Evolutionary conservation across 352 stramenopile genomes (phyloP), one percentile per base, ranked within the genome.

Genomic region (Pythium diclinum): DNA sequence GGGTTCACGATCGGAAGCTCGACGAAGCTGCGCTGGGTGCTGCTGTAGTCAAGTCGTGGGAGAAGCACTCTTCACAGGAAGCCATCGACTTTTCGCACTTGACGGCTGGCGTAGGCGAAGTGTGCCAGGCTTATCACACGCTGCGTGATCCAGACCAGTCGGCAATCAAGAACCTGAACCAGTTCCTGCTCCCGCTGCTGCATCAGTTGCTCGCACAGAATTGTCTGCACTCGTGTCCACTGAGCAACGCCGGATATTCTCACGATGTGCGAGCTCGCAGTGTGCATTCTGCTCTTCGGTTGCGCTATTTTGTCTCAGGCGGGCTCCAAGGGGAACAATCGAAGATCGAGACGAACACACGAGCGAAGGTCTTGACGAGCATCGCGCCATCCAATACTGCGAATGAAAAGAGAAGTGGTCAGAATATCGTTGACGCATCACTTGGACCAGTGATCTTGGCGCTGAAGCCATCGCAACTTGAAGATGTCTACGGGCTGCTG

Each of bases 271-370:
- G 68, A 28, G 65, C 78, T 30, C 71, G 83, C 63, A 89, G 83
- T 47, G 71, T 78, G 38, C 76, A 90, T 65, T 92, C 81, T 16
- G 81, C 83, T 11, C n/a, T 92, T 49, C 78, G 83, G 3, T 65
- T 90, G 54, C 76, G 78, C 11, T 73, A 72, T 30, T 47, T 58
- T 55, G 49, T 38, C 17, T 19, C 54, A 6, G 55, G 46, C 19
- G 49, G 28, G 9, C 44, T 28, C 17, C 44, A 23, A 23, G 44
- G 4, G 3, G 44, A 51, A 16, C 6, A 21, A 3, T 28, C 17
- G 3, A n/a, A 46, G 16, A 62, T 2, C 25, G 61, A 47, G 25
- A 28, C 25, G 25, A 28, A 28, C 25, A 28, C 4, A 28, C 25
- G 2, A 28, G 25, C 25, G n/a, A 49, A n/a, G 11, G 19, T 5